These are phyloP conservation scores for Gillenia trifoliata DNA, from an alignment of 306 rosid species.

Conservation along the genomic window DNA sequence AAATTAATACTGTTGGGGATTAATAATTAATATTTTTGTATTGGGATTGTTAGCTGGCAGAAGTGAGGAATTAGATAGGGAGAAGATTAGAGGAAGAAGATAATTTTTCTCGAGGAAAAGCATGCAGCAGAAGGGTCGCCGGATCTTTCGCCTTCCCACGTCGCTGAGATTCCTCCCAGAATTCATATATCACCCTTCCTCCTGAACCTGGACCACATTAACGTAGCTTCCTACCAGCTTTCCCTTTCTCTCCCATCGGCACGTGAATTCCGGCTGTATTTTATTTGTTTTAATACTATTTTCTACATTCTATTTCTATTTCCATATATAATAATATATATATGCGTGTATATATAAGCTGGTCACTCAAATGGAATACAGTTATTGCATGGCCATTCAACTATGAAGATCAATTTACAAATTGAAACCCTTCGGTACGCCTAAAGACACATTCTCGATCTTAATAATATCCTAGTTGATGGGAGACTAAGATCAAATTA, in stretches of 20 bases:
- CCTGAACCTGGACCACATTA: conserved; percentile 1
- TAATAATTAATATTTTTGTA: conserved; percentile 8
- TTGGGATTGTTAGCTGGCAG: conserved; percentile 75
- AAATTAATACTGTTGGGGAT: not conserved
- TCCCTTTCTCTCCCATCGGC: conserved; percentile 29
- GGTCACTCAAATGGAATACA: not conserved
- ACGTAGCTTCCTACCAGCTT: conserved; percentile 41
- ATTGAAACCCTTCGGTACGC: not conserved
- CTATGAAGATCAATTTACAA: too few species aligned
- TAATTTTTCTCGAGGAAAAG: not conserved
- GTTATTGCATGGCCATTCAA: not conserved
- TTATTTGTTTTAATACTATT: conserved; percentile 14
- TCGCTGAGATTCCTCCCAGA: conserved; percentile 42
- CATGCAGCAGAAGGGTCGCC: conserved; percentile 57
- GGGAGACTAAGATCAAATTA: too few species aligned
- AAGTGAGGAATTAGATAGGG: conserved; percentile 8
- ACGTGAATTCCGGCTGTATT: conserved; percentile 35
- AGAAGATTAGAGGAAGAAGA: conserved; percentile 11
- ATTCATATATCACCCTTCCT: not conserved
- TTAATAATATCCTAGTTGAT: too few species aligned
- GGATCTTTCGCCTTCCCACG: conserved; percentile 74
- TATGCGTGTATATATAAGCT: too few species aligned
- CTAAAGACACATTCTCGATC: too few species aligned
- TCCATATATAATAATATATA: not conserved
- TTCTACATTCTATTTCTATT: conserved; percentile 26